Evolutionary conservation across 2,329 filamentous ascomycete species (phyloP), one percentile per base, ranked within the genome.

Genomic region (Exophiala lecanii-corni): DNA sequence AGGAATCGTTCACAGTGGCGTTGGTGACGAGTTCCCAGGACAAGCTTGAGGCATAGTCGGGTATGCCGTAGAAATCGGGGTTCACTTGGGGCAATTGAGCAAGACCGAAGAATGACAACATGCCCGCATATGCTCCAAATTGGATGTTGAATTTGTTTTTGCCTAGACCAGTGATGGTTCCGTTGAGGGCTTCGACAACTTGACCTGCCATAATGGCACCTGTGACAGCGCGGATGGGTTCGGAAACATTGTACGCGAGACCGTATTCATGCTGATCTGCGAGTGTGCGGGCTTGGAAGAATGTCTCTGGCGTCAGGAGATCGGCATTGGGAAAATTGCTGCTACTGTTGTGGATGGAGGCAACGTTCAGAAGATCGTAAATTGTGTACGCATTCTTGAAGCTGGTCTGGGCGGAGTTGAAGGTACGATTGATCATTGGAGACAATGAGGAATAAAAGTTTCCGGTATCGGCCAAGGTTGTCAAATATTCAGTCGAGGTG

Each of bases 31-130:
- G 75, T 70, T 95, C 89, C 61, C 94, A 89, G 4, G 73, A 73
- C 77, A 94, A 87, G 51, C 80, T 80, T 2, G 82, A 84, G 4
- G 88, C 88, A 58, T 95, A 95, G 67, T 89, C 82, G n/a, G 83
- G 80, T 9, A 95, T 70, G 41, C 85, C 85, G 46, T 69, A 80
- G 69, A 95, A 94, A 61, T 85, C 69, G 1, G 66, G 54, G 45
- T 72, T 76, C 2, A 67, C 73, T 18, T 55, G 43, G 4, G 68
- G 61, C 36, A 82, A 62, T 45, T 75, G 65, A 1, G 73, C 65
- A 13, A 82, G 71, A 16, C 78, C 78, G 60, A 82, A 81, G 66
- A 79, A 80, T 2, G 76, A 76, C 30, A 75, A 58, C 60, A 81
- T 80, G 18, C 72, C 74, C 4, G 66, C 78, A 62, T 82, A 82